Percentiles rank a stretch among this genome's conserved stretches.
Evolutionary conservation across 2,329 filamentous ascomycete species (phyloP).

Genomic region (Teratosphaeria gauchensis): DNA sequence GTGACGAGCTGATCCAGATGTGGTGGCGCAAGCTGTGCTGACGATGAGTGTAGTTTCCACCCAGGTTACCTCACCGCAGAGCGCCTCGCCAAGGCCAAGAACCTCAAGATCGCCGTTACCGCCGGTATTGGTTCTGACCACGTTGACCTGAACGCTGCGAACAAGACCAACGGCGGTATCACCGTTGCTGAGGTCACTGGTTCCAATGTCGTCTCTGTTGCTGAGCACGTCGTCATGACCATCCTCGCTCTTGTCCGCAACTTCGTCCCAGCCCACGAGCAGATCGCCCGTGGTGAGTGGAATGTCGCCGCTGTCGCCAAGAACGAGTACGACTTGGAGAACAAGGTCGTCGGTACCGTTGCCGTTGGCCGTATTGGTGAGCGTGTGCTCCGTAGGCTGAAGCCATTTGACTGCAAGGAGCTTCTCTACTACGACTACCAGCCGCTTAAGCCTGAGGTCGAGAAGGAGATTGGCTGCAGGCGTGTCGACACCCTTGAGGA

Average conservation of each 20-base stretch:
- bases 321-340: constrained; percentile 96
- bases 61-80: constrained; percentile 95
- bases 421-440: constrained; percentile 99
- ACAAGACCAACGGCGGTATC: constrained; percentile 95
- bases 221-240: constrained; percentile 99
- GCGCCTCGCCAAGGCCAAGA: constrained; percentile 95
- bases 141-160: constrained; percentile 91
- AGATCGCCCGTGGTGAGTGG: constrained; percentile 83
- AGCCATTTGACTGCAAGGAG: constrained; percentile 99
- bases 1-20: neutral
- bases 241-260: constrained; percentile 93
- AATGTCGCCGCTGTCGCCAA: constrained; percentile 92
- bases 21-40: neutral
- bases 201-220: constrained; percentile 96
- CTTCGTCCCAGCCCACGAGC: constrained; percentile 95
- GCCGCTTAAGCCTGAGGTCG: constrained; percentile 71
- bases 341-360: constrained; percentile 95
- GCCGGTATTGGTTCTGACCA: constrained; percentile 98
- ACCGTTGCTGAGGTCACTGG: constrained; percentile 97
- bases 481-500: constrained; percentile 85
- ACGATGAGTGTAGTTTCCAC: constrained; percentile 62
- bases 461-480: constrained; percentile 92
- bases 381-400: constrained; percentile 90
- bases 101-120: constrained; percentile 93
- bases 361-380: constrained; percentile 96